A percentile compares a stretch with the other conserved stretches of the same genome.
These are phyloP conservation scores for Ogataea chonburiensis DNA, from an alignment of 805 yeast species.

Conservation along the genomic window DNA sequence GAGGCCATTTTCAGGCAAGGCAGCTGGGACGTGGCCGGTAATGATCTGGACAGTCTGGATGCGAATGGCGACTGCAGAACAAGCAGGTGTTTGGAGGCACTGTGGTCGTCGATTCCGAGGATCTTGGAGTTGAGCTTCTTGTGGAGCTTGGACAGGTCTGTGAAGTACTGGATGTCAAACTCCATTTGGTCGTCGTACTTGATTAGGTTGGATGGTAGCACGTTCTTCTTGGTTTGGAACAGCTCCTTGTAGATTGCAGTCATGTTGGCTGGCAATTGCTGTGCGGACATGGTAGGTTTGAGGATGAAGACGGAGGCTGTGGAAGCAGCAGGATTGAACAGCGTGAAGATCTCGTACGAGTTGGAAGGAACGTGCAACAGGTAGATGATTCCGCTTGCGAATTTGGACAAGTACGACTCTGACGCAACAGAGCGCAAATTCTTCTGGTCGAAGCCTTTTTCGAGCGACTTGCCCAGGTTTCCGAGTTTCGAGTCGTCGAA, in stretches of 20 bases:
- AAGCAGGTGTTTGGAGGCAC: constrained; percentile 61
- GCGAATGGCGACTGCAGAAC: constrained; percentile 73
- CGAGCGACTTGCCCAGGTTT: constrained; percentile 79
- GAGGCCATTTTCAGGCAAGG: constrained; percentile 64
- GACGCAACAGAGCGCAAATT: constrained; percentile 49
- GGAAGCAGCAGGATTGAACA: constrained; percentile 64
- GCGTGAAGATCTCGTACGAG: constrained; percentile 69
- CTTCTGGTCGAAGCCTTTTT: constrained; percentile 73
- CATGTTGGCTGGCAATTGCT: constrained; percentile 56
- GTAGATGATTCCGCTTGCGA: constrained; percentile 58
- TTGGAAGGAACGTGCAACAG: constrained; percentile 68
- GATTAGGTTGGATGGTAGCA: constrained; percentile 46
- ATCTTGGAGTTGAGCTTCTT: constrained; percentile 56
- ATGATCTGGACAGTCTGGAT: constrained; percentile 42
- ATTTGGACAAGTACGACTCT: constrained; percentile 52
- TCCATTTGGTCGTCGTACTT: constrained; percentile 50
- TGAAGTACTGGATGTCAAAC: constrained; percentile 56
- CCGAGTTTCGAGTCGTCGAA: constrained; percentile 76
- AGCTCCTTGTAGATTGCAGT: constrained; percentile 55
- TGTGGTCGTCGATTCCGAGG: constrained; percentile 58
- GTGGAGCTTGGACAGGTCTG: constrained; percentile 53
- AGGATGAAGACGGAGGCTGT: constrained; percentile 52
- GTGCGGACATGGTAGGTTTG: constrained; percentile 70
- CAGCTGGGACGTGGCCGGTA: constrained; percentile 50
- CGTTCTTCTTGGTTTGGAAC: constrained; percentile 45